A percentile compares a stretch with the other conserved stretches of the same genome.
Evolutionary conservation across 495 filamentous ascomycete species (phyloP).

Genomic region (Margaritispora aquatica): DNA sequence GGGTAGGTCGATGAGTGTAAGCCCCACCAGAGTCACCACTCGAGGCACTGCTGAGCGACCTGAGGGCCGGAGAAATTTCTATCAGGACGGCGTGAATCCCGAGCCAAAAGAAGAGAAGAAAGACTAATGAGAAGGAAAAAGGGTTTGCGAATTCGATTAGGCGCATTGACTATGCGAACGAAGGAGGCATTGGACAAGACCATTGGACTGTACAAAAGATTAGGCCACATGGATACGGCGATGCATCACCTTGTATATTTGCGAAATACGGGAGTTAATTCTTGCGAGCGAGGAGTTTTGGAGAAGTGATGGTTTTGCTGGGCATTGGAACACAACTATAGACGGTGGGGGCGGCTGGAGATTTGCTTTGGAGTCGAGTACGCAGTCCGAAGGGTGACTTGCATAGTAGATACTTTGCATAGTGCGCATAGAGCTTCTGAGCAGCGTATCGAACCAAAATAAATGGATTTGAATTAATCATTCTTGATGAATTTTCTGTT

Average conservation of each 20-base stretch:
- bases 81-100: slow-evolving; percentile 16
- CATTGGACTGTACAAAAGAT: background rate
- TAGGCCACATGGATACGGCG: background rate
- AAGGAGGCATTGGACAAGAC: background rate
- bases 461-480: too few species aligned
- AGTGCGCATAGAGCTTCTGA: too few species aligned
- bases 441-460: too few species aligned
- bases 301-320: too few species aligned
- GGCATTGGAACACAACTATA: too few species aligned
- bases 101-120: background rate
- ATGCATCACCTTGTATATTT: background rate
- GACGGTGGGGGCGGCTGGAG: too few species aligned
- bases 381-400: too few species aligned
- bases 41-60: background rate
- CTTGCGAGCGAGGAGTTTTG: background rate
- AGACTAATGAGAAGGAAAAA: background rate
- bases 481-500: too few species aligned
- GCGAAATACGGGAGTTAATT: background rate
- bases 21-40: background rate
- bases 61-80: slow-evolving; percentile 15
- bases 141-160: too few species aligned
- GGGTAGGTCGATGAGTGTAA: background rate
- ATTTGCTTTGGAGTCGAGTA: too few species aligned
- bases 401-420: too few species aligned
- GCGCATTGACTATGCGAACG: background rate